These are phyloP conservation scores for Gloeophyllum trabeum DNA, from an alignment of 768 basidiomycete species.

Conservation along the genomic window DNA sequence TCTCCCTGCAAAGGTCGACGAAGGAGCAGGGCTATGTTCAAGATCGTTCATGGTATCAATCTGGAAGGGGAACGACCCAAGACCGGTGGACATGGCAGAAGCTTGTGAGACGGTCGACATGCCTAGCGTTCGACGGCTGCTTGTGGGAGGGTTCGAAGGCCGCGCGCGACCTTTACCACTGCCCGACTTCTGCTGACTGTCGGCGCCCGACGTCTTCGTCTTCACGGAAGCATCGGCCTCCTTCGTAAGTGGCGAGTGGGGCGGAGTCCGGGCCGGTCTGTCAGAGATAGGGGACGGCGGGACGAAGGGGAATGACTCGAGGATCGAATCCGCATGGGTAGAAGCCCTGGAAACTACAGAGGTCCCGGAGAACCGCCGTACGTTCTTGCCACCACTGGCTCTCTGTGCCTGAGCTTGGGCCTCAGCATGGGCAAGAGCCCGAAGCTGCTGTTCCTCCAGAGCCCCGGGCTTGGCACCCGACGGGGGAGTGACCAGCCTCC, in stretches of 20 bases:
- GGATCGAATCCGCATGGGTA: constrained; percentile 71
- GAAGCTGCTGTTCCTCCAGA: constrained; percentile 59
- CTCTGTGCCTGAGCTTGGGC: constrained; percentile 38
- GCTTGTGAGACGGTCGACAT: constrained; percentile 69
- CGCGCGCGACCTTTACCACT: constrained; percentile 4
- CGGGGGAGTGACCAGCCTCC: constrained; percentile 41
- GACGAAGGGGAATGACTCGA: constrained; percentile 83
- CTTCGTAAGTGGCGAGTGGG: constrained; percentile 60
- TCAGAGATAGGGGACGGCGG: constrained; percentile 86
- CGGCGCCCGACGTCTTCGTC: neutral
- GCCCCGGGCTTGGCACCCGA: constrained; percentile 15
- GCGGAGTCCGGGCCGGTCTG: constrained; percentile 62
- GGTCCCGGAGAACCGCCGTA: constrained; percentile 45
- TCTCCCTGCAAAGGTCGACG: constrained; percentile 8
- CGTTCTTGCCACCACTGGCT: constrained; percentile 15
- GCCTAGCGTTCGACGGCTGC: constrained; percentile 50
- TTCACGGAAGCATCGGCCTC: too few relatives aligned
- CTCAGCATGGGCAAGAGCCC: constrained; percentile 49
- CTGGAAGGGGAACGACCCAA: constrained; percentile 81
- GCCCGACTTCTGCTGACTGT: constrained; percentile 6
- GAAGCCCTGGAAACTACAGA: constrained; percentile 61
- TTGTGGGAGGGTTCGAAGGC: constrained; percentile 35
- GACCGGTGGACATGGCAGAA: constrained; percentile 69
- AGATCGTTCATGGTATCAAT: constrained; percentile 31
- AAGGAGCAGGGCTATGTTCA: neutral